Evolutionary conservation across 1,139 yeast species (phyloP), one percentile per base, ranked within the genome.

Genomic region (Taphrina pruni): DNA sequence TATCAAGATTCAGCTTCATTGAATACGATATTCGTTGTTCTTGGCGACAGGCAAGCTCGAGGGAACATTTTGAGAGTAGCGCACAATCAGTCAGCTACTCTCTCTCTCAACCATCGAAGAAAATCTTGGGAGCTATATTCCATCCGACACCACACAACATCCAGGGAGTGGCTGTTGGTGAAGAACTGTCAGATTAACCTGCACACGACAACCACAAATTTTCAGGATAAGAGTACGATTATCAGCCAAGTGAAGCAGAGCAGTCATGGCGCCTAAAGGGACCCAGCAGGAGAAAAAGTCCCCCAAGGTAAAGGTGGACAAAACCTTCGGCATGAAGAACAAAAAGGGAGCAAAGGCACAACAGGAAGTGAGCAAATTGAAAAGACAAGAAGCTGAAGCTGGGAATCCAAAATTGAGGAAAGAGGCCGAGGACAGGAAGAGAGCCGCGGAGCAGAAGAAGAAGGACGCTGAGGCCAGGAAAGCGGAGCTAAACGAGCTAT

Each of bases 321-420:
- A 65, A 54, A 69, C 70, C 38, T 69, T 69, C 50, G 70, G 70
- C 39, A 32, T 69, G 51, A 69, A 69, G 60, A 54, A 58, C 46
- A 95, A 95, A 80, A 89, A 90, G 76, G 92, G 98, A 60, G 86
- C 94, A 76, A 94, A 88, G 77, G 99, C 95, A 55, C 99, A 95
- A 79, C 86, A 84, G 73, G 93, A 81, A 77, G 92, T 94, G 72
- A 84, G 84, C 72, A 97, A 93, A 77, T 90, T 93, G 60, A 86
- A 86, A 72, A 81, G 86, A 14, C 92, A 89, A 72, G 83, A 84
- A 77, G 90, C 88, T 65, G 86, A 85, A 14, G 64, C 71, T 17
- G 72, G 72, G 9, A 69, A 69, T 51, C 65, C 66, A n/a, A 70
- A 70, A 41, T 46, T 52, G 20, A 26, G 65, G 14, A 87, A 87